Conservation (phyloP, 768 basidiomycete species). For the Russula olivacea region DNA sequence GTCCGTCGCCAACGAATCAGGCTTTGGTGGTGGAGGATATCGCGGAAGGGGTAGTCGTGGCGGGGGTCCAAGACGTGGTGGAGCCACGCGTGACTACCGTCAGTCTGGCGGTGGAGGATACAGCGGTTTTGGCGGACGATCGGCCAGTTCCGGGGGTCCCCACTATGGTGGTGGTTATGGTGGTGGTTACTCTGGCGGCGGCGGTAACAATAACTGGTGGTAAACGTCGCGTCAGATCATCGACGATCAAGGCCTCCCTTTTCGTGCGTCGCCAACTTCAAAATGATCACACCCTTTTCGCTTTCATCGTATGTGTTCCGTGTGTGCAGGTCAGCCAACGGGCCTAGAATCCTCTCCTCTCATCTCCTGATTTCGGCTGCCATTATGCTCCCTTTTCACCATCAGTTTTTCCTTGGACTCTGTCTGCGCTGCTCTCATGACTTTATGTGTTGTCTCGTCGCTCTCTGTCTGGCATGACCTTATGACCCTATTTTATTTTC, state of each 20-base stretch:
- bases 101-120: constrained; percentile 34
- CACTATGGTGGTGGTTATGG: constrained; percentile 31
- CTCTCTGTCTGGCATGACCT: constrained; percentile 38
- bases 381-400: constrained; percentile 14
- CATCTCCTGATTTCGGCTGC: constrained; percentile 4
- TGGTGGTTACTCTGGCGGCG: constrained; percentile 29
- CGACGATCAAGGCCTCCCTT: neutral
- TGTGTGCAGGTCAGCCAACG: constrained; percentile 4
- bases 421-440: constrained; percentile 57
- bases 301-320: constrained; percentile 11
- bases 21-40: constrained; percentile 53
- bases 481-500: constrained; percentile 27
- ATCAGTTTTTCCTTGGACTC: constrained; percentile 32
- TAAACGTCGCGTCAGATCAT: constrained; percentile 30
- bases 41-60: constrained; percentile 49
- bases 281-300: constrained; percentile 3
- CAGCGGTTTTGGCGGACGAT: constrained; percentile 31
- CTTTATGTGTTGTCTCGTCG: constrained; percentile 49
- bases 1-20: constrained; percentile 72
- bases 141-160: constrained; percentile 32
- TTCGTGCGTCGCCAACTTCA: neutral
- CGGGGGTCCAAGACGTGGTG: constrained; percentile 55
- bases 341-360: constrained; percentile 1
- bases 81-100: constrained; percentile 43
- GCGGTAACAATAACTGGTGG: constrained; percentile 41